Base-by-base conservation (phyloP, 371 early-diverging fungal genomes). In the Lichtheimia ramosa region DNA sequence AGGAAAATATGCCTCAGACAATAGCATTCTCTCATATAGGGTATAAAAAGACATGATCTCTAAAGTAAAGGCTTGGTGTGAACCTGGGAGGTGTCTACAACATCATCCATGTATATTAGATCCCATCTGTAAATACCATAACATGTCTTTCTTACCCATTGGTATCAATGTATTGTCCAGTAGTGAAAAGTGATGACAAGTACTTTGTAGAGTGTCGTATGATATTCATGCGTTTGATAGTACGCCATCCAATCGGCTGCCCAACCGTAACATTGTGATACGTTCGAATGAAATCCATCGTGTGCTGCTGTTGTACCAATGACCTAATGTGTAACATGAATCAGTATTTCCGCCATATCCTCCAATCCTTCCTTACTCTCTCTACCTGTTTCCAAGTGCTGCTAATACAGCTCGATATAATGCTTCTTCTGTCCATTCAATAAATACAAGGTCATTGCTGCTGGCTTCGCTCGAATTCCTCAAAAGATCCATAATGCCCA, bases 381-480 rank as follows among this genome's bases (percentile, higher is more conserved):
- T 34, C 10, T 34, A 34, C 34, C 34, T 34, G 10, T 34, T 34
- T 34, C 34, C 34, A 34, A 34, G 5, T 5, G 34, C 34, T 34
- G 10, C 34, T 56, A 88, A 59, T 2, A 84, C 70, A 6, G 81
- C 77, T 21, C 88, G 79, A 63, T 88, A 89, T 57, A 89, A 71
- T 24, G 87, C 87, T 48, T 86, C 86, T 51, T 91, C 89, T 5
- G 83, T 58, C 90, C 91, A 91, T 52, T 51, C 52, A 53, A 73
- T 72, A 15, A 70, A 68, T 55, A 85, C 69, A 54, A 83, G 82
- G 16, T 80, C 86, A 8, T n/a, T 41, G 16, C 40, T 59, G 27
- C 34, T 34, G 48, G 84, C 83, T 16, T 69, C 56, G 40, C 63
- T 53, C n/a, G 69, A 58, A 52, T 84, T 83, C 21, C 50, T 50